These are phyloP conservation scores for Apiospora malaysiana DNA, from an alignment of 2,329 filamentous ascomycete genomes.

Conservation along the genomic window DNA sequence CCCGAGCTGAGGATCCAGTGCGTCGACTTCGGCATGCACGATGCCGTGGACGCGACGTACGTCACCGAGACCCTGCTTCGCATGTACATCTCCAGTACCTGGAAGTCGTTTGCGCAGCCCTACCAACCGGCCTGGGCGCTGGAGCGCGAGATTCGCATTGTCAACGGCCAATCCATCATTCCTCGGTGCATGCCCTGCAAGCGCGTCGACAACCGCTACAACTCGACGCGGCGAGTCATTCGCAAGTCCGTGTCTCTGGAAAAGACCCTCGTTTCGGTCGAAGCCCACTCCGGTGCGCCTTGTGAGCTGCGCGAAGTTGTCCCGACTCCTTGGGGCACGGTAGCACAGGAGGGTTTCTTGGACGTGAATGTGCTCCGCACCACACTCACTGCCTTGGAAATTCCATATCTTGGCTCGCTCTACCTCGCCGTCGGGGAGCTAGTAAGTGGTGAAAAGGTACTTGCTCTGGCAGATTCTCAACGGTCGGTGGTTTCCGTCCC, in stretches of 20 bases:
- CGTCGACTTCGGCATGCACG: neutral
- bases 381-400: too few relatives aligned
- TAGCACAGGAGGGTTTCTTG: too few relatives aligned
- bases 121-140: neutral
- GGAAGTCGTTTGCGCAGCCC: neutral
- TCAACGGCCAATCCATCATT: neutral
- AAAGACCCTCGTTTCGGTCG: slow-evolving; percentile 9
- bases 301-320: slow-evolving; percentile 9
- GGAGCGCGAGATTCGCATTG: slow-evolving; percentile 1
- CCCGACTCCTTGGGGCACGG: too few relatives aligned
- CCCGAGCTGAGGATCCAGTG: neutral
- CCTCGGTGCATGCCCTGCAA: slow-evolving; percentile 1
- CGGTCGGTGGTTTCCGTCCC: too few relatives aligned
- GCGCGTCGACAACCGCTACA: slow-evolving; percentile 27
- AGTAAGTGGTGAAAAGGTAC: too few relatives aligned
- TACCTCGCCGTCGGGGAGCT: too few relatives aligned
- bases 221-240: slow-evolving; percentile 24
- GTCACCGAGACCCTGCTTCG: neutral
- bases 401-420: too few relatives aligned
- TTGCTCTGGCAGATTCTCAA: too few relatives aligned
- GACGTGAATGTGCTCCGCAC: too few relatives aligned
- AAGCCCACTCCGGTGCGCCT: neutral
- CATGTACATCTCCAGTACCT: neutral
- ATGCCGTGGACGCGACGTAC: neutral
- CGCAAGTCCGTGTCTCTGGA: slow-evolving; percentile 17